Base-by-base conservation (phyloP, 1,284 basidiomycete species). In the Phellopilus nigrolimitatus region DNA sequence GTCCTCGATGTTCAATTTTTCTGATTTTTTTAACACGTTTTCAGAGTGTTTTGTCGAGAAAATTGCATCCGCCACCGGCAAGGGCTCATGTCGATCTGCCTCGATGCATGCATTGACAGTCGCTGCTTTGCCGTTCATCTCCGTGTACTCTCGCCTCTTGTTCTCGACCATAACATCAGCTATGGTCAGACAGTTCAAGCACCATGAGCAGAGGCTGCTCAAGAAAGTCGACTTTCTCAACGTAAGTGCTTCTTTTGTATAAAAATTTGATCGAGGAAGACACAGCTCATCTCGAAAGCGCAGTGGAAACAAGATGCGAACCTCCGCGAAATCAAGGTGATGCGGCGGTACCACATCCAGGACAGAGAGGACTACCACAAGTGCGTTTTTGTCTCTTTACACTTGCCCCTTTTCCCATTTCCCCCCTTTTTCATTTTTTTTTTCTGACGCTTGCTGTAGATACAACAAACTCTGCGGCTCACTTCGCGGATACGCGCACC, bases 291-390 rank as follows among this genome's bases (percentile, higher is more conserved):
- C 52, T 12, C 19, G 24, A 47, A 56, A 47, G 34, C 15, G 36
- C 67, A 97, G 88, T 99, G 97, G 95, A 98, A 95, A 72, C 87
- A 93, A 70, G 95, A 98, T 83, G 84, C 89, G 7, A 89, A 86
- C 64, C 71, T 89, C 42, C 84, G 95, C 45, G 95, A 99, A 74
- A 82, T 93, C 68, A 93, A 90, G 68, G 89, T 99, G 52, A 91
- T 99, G 84, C 82, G 95, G 39, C 75, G 94, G 55, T 99, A 98
- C 68, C 95, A 99, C 70, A 80, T 97, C 57, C 93, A 95, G 65
- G 78, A 93, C 69, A 72, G 93, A 61, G 94, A 98, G 57, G 95
- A 99, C 71, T 98, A 99, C 68, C 88, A 93, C 78, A 94, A 94
- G 82, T 92, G 59, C 57, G 68, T n/a, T n/a, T n/a, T n/a, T n/a